Base-by-base conservation (phyloP, 2,329 filamentous ascomycete genomes). In the Sporothrix inflata region DNA sequence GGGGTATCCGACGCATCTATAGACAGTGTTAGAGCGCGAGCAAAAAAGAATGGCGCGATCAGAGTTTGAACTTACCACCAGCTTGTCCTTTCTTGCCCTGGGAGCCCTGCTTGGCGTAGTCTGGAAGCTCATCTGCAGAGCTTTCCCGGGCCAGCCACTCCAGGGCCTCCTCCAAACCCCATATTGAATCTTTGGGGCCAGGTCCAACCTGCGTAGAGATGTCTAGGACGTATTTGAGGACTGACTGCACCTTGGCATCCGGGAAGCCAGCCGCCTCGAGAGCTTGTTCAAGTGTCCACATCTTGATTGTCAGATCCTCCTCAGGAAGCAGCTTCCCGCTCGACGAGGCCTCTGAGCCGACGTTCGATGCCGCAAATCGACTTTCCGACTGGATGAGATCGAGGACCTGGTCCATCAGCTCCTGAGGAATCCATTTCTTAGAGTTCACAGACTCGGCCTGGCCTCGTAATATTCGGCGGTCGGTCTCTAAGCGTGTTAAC, bases 131-230 rank as follows among this genome's bases (percentile, higher is more conserved):
- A 0, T 90, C 87, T 74, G 85, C 83, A 16, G 86, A 83, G 76
- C 91, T 93, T 78, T 96, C 89, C 75, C 93, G 84, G n/a, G 94
- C 93, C 70, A 98, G 86, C 93, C 94, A 97, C 77, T 98, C 93
- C 24, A 99, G 80, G 34, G 92, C 90, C 81, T 97, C 94, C 74
- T 97, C 91, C 47, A 98, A 83, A 11, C 94, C 94, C 92, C 94
- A 97, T 16, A 94, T 87, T 57, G 86, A 86, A 75, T 94, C 92
- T 76, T 89, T 91, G 73, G 80, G 84, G 24, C 83, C 82, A 12
- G 83, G 78, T 2, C 85, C 83, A 71, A 91, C 86, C 74, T 89
- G 90, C 40, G 90, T 86, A 38, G 89, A 89, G 75, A 92, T 90
- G 55, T 90, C 86, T 71, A 94, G 81, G 60, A 94, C 85, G 78